A percentile compares a stretch with the other conserved stretches of the same genome.
These are phyloP conservation scores for Uncinocarpus reesii DNA, from an alignment of 2,329 filamentous ascomycete genomes.

Conservation along the genomic window DNA sequence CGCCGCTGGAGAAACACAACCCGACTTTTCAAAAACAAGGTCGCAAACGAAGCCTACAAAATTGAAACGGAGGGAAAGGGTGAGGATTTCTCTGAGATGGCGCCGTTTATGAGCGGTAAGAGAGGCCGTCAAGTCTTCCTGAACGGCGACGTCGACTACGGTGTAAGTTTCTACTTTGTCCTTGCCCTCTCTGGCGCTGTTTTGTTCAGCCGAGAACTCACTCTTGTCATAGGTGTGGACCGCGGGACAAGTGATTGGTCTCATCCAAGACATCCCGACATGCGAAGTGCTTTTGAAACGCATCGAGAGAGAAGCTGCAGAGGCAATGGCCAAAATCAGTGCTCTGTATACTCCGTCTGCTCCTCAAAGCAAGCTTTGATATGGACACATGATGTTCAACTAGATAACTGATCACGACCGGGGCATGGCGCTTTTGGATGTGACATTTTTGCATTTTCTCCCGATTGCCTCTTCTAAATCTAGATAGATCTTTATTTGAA, in stretches of 20 bases:
- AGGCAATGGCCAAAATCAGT: constrained; percentile 51
- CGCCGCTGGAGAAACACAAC: constrained; percentile 88
- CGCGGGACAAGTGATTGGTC: constrained; percentile 83
- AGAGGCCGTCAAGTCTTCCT: constrained; percentile 82
- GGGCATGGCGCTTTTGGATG: too few relatives aligned
- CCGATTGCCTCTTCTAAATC: too few relatives aligned
- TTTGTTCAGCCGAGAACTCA: constrained; percentile 12
- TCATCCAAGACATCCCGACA: constrained; percentile 74
- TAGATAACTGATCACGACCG: too few relatives aligned
- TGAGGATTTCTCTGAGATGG: constrained; percentile 83
- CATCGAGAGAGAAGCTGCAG: constrained; percentile 67
- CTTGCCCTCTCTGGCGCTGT: neutral
- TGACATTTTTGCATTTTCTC: too few relatives aligned
- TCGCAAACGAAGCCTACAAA: constrained; percentile 66
- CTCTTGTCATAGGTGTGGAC: constrained; percentile 66
- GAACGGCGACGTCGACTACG: constrained; percentile 81
- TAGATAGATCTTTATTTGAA: too few relatives aligned
- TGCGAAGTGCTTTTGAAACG: constrained; percentile 58
- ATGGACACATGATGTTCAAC: constrained; percentile 5
- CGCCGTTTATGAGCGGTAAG: constrained; percentile 78
- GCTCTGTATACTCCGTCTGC: constrained; percentile 37
- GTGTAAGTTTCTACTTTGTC: constrained; percentile 49
- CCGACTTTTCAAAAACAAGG: constrained; percentile 81
- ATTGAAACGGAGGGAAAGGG: constrained; percentile 72
- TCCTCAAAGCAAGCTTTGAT: constrained; percentile 14